Percentiles rank a stretch among this genome's conserved stretches.
Conservation (phyloP, 2,329 filamentous ascomycete species). For the Trichoderma atroviride region DNA sequence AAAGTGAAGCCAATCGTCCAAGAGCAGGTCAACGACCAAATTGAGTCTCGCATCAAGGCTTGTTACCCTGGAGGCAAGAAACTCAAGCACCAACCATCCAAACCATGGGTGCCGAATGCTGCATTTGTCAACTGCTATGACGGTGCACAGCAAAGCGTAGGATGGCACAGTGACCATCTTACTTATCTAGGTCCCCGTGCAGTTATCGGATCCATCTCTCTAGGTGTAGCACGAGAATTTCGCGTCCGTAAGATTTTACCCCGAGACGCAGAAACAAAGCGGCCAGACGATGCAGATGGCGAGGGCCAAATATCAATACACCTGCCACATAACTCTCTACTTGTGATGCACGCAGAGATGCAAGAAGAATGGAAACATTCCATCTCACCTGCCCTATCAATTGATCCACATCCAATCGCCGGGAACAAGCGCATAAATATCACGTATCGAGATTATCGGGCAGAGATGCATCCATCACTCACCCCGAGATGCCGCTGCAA, state of each 20-base stretch:
- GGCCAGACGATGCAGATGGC: conserved; percentile 57
- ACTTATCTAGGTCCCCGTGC: conserved; percentile 90
- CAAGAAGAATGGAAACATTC: conserved; percentile 96
- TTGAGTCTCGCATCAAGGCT: conserved; percentile 68
- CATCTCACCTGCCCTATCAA: conserved; percentile 72
- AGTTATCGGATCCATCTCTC: conserved; percentile 84
- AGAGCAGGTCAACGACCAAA: conserved; percentile 74
- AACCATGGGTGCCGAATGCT: conserved; percentile 80
- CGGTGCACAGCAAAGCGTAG: conserved; percentile 78
- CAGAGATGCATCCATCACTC: conserved; percentile 71
- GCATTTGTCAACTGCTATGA: conserved; percentile 95
- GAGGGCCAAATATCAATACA: conserved; percentile 91
- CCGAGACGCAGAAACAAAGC: conserved; percentile 50
- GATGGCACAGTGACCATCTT: conserved; percentile 89
- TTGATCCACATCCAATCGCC: conserved; percentile 83
- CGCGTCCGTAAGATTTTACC: conserved; percentile 78
- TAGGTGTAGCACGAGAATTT: conserved; percentile 93
- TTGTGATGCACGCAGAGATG: conserved; percentile 98
- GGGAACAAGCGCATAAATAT: conserved; percentile 85
- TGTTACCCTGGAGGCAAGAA: conserved; percentile 72
- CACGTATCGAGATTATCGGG: conserved; percentile 86
- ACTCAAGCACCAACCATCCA: conserved; percentile 73
- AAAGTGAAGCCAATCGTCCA: conserved; percentile 71
- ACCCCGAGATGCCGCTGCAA: conserved; percentile 80
- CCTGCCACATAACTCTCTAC: conserved; percentile 88